Evolutionary conservation across 139 green algal genomes (phyloP).

Genomic region (Volvox africanus): DNA sequence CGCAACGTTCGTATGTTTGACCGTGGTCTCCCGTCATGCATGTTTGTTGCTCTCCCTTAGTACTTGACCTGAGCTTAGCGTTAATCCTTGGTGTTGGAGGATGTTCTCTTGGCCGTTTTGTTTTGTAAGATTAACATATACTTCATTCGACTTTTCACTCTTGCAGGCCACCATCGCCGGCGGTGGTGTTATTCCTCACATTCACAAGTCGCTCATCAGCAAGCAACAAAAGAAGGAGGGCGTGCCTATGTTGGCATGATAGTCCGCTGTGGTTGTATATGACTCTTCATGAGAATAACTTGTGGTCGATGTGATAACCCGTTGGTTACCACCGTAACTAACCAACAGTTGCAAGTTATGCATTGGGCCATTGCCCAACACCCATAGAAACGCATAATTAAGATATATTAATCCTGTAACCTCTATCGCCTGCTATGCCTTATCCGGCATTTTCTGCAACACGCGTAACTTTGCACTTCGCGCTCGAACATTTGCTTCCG

Average conservation of each 20-base stretch:
- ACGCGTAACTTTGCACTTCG: constrained; percentile 93
- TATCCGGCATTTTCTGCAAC: constrained; percentile 70
- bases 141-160: background rate
- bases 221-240: constrained; percentile 66
- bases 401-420: no score
- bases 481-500: constrained; percentile 76
- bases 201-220: constrained; percentile 95
- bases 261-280: background rate
- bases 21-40: background rate
- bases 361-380: background rate
- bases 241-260: constrained; percentile 26
- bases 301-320: background rate
- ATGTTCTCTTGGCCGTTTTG: no score
- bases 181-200: constrained; percentile 99
- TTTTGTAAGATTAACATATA: no score
- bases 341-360: background rate
- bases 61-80: background rate
- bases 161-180: constrained; percentile 96
- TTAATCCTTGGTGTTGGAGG: background rate
- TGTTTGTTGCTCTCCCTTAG: background rate
- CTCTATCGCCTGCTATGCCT: background rate
- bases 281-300: no score
- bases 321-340: background rate
- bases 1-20: constrained; percentile 11
- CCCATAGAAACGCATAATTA: background rate